Evolutionary conservation across 495 filamentous ascomycete species (phyloP), one percentile per base, ranked within the genome.

Genomic region (Venustampulla echinocandica): DNA sequence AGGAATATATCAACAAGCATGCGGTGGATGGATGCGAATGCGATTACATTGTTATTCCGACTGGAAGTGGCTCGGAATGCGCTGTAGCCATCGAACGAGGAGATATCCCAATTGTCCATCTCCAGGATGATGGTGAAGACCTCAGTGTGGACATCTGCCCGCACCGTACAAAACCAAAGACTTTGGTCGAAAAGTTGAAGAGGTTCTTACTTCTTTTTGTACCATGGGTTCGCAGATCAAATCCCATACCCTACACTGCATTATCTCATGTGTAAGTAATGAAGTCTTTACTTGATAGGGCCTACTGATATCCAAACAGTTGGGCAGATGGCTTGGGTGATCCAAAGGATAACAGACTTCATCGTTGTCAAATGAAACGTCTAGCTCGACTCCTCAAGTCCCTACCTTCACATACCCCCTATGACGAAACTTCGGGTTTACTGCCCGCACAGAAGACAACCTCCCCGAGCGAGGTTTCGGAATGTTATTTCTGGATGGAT

Each of bases 401-500:
- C 6, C 39, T 46, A 4, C 43, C 42, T 32, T 22, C 32, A 19
- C 42, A 21, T 18, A 34, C 39, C 28, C 44, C 41, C 21, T 17
- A 36, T 19, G 34, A 44, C 9, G 30, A 50, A 23, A 14, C 41
- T 20, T 15, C 17, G 7, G 27, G 27, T 6, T 13, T 7, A 30
- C 7, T 30, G 27, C 7, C 27, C 6, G 27, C 6, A 13, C 7
- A 6, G 27, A 30, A 30, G 13, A 30, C 13, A 7, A 13, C 27
- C 27, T 30, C 27, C 27, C 40, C 45, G 56, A 49, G 34, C 56
- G 28, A 25, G 30, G 21, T 52, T 28, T 37, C 22, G 20, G 47
- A 36, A 32, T 50, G 4, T 44, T 20, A 35, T 38, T 50, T 65
- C 23, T 66, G 61, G 63, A 56, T 65, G 27, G 63, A 66, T 33